Evolutionary conservation across 2,329 filamentous ascomycete genomes (phyloP), one percentile per base, ranked within the genome.

Genomic region (Metarhizium humberi): DNA sequence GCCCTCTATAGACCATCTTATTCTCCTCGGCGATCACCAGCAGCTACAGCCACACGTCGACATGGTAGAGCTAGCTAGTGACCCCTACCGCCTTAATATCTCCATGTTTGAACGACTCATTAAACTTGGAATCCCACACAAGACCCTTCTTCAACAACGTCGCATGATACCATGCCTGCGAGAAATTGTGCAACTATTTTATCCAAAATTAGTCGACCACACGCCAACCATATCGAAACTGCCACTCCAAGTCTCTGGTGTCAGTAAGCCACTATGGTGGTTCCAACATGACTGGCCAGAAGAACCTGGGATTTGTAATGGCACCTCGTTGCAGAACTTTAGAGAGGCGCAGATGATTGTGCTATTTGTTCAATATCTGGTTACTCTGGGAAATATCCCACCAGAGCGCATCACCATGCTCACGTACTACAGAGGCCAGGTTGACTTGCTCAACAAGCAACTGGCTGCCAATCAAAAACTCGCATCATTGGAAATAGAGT

Each of bases 361-460:
- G 0, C 78, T 77, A 0, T 88, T 95, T 60, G 85, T 85, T 59
- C 73, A 81, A 30, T 88, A 96, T 63, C 79, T 96, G 0, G 67
- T 86, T 7, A 10, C 40, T 1, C 72, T 82, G 56, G 92, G 92
- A 58, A 85, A 85, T 0, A 71, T 86, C 1, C 62, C 72, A 0
- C 66, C 79, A 0, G 66, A 71, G 0, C 75, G 85, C 6, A 91
- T 96, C 55, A 95, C 90, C 0, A 74, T 96, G 3, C 70, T 96
- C 51, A 92, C 90, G 0, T 96, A 94, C 65, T 96, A 96, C 74
- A 90, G 88, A 47, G 91, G 88, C 0, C 92, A 96, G 65, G 78
- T 86, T 48, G 87, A 86, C 60, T 71, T 77, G 2, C 76, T 96
- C 2, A 62, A 84, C 0, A 74, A 72, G 14, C 67, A 71, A 6